Evolutionary conservation across 1,284 basidiomycete genomes (phyloP), one percentile per base, ranked within the genome.

Genomic region (Rhodotorula sp.): DNA sequence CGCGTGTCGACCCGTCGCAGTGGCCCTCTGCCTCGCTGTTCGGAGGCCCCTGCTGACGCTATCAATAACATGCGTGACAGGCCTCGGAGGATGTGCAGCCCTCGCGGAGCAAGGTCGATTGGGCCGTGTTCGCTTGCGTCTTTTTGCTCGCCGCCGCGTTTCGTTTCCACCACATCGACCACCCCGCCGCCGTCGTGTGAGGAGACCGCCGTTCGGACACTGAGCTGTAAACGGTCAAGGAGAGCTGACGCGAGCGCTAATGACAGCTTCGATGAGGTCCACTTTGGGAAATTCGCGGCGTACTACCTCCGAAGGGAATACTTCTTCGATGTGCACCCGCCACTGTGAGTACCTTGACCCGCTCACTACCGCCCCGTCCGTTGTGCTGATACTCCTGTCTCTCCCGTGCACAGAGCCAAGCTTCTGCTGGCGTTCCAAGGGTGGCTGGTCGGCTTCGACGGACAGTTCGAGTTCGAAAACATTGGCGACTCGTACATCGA

Each of bases 371-470:
- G 2, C 6, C 28, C 28, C 4, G n/a, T 12, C 26, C 14, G 34
- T 34, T 34, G 34, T 34, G 8, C 34, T 34, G 8, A 19, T 3
- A 7, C 3, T 4, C 0, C 62, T 63, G 38, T 38, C 12, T 7
- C 45, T 16, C 26, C 5, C 43, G 8, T 43, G 4, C 45, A 19
- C 64, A 75, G 74, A 65, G 93, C 95, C 59, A 97, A 97, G 81
- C 86, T 97, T 75, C 85, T 97, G 47, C 91, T 95, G 78, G 97
- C 90, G 60, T 86, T 95, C 52, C 90, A 91, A 38, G 97, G 93
- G 72, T 98, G 93, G 91, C 89, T 97, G 71, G 92, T 95, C 57
- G 97, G 97, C 15, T 99, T 95, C 80, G 91, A 97, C 78, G 97
- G 95, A 45, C 84, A 88, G 66, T 99, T 97, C 82, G 86, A 89